These are phyloP conservation scores for Juglanconis oblonga DNA, from an alignment of 2,329 filamentous ascomycete genomes.

Conservation along the genomic window DNA sequence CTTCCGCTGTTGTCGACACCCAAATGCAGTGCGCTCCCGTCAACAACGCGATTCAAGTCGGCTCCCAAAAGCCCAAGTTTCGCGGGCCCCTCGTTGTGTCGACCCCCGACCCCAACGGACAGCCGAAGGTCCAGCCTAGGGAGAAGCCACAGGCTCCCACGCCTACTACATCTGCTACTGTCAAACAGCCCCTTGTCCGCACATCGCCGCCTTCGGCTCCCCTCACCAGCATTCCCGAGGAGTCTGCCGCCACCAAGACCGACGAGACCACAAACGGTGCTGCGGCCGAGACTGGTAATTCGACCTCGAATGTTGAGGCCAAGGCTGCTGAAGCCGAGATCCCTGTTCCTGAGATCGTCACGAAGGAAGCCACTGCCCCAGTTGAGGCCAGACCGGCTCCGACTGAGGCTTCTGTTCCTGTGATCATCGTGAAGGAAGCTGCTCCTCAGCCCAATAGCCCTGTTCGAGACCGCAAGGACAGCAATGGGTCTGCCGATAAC, in stretches of 20 bases:
- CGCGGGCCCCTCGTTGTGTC: background rate
- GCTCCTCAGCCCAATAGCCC: background rate
- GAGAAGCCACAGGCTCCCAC: background rate
- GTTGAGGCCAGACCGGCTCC: background rate
- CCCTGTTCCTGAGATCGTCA: background rate
- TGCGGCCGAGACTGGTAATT: background rate
- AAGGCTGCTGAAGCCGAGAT: background rate
- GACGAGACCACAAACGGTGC: background rate
- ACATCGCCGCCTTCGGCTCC: background rate
- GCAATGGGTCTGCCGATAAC: conserved; percentile 1
- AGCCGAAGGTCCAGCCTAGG: background rate
- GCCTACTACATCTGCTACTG: background rate
- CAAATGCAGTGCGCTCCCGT: background rate
- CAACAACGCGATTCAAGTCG: background rate
- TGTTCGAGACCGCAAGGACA: conserved; percentile 3
- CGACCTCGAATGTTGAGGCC: background rate
- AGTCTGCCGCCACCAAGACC: background rate
- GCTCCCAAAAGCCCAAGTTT: background rate
- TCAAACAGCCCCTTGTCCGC: background rate
- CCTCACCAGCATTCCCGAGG: conserved; percentile 15
- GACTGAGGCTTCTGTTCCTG: background rate
- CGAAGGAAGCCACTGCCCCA: background rate
- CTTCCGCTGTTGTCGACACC: background rate
- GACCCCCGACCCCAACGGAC: background rate
- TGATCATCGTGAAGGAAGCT: background rate